These are phyloP conservation scores for Podaxis pistillaris DNA, from an alignment of 768 basidiomycete genomes.

Conservation along the genomic window DNA sequence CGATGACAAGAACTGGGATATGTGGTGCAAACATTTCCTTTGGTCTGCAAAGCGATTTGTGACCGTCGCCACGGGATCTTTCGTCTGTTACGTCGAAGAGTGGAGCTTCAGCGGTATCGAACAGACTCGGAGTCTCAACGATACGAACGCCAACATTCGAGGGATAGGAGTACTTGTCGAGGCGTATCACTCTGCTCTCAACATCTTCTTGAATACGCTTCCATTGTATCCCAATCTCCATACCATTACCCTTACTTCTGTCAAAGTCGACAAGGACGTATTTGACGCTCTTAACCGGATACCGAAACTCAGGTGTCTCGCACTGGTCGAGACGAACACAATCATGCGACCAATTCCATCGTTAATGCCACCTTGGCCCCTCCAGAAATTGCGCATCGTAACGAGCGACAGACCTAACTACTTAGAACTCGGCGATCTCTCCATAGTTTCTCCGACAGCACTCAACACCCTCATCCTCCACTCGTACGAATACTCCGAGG, in stretches of 20 bases:
- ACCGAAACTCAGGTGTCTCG: conserved; percentile 1
- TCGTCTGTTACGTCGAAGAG: conserved; percentile 12
- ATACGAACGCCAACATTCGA: conserved; percentile 13
- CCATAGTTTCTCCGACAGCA: not conserved
- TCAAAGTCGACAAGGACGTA: conserved; percentile 8
- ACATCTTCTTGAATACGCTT: conserved; percentile 10
- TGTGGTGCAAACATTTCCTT: conserved; percentile 14
- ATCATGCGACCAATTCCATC: conserved; percentile 2
- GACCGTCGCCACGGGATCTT: conserved; percentile 5
- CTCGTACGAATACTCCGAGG: conserved; percentile 11
- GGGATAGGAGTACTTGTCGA: conserved; percentile 11
- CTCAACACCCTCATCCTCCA: conserved; percentile 8
- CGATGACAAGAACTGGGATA: conserved; percentile 13
- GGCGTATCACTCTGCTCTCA: conserved; percentile 11
- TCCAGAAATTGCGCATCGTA: conserved; percentile 8
- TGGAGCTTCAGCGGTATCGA: conserved; percentile 15
- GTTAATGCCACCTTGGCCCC: conserved; percentile 1
- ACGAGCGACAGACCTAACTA: not conserved
- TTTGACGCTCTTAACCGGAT: conserved; percentile 9
- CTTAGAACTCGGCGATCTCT: not conserved
- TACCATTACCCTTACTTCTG: conserved; percentile 12
- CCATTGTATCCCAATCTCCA: conserved; percentile 11
- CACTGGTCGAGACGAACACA: conserved; percentile 11
- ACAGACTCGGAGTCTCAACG: conserved; percentile 5
- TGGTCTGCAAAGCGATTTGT: conserved; percentile 13